Base-by-base conservation (phyloP, 2,329 filamentous ascomycete species). In the Trichophyton rubrum region DNA sequence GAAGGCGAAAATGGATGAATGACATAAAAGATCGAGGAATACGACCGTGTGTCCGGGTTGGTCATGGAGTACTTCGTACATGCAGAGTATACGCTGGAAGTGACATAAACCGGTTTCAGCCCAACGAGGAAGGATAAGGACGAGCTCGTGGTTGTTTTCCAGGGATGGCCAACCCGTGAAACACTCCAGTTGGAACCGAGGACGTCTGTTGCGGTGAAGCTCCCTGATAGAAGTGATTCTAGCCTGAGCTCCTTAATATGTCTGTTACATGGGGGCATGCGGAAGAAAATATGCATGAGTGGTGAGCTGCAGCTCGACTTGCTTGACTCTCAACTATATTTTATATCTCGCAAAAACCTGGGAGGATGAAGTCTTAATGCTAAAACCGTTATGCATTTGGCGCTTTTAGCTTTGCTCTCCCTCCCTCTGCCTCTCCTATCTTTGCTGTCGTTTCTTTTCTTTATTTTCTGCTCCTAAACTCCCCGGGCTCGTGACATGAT, bases 181-280 rank as follows among this genome's bases (percentile, higher is more conserved):
- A 22, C 43, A 11, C 17, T 47, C 43, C 3, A 47, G 17, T 8
- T 47, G 7, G 20, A 47, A 3, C 20, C 43, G 9, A 24, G 22
- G 43, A 47, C n/a, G 43, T 47, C 43, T 7, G 17, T 47, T 22
- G 43, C 43, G 43, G 43, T 47, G 43, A 47, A 22, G 43, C 43
- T 22, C 11, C 43, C 11, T 11, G n/a, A 9, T 30, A 24, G 49
- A 13, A n/a, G 27, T 53, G 49, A 30, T 53, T 53, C 49, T 53
- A 53, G 49, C 22, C 49, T 53, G 22, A 17, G 15, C 49, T 53
- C 49, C 49, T 53, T 53, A 53, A 53, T 53, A 27, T 53, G 49
- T 30, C 22, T 53, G 49, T 53, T 53, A 53, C 49, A 30, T 53
- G 27, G 27, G 27, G 9, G 3, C 49, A 30, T 53, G 49, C 49